Evolutionary conservation across 345 rosid genomes (phyloP), one percentile per base, ranked within the genome.

Genomic region (Salix udensis): DNA sequence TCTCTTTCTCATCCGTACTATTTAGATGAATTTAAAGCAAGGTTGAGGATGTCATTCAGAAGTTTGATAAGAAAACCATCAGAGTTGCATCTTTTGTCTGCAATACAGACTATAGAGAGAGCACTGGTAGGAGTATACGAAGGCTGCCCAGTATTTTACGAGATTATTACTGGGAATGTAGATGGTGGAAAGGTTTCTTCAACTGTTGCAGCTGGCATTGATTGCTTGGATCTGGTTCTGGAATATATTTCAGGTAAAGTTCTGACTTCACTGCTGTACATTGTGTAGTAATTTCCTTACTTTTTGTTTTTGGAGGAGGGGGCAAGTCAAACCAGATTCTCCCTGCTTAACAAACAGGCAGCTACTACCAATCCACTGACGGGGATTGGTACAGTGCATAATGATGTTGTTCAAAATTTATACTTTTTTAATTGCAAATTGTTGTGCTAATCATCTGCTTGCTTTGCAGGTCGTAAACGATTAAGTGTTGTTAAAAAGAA

Each of bases 161-260:
- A 78, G 69, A 84, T 92, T 85, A 88, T 76, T 65, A 86, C 88
- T 46, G 91, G 93, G 81, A 80, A 72, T 68, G 82, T 77, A 77
- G 84, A 84, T 81, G 95, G 94, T 65, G 97, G 94, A 70, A 85
- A 77, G 72, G 88, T 91, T 77, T 87, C 93, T 70, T 80, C 91
- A 72, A 82, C 82, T 24, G 91, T 87, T 81, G 99, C 96, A 16
- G 93, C 90, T 75, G 94, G 92, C 80, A 76, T 96, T 71, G 98
- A 93, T 78, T 96, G 90, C 88, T 88, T 96, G 81, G 97, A 92
- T 84, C 86, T 96, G n/a, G 78, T 93, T 85, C 88, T 93, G 74
- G 97, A 93, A 83, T 84, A 88, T 84, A 92, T 82, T 77, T 83
- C 97, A 88, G 96, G 98, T 96, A 84, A 78, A 71, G 66, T 74